A percentile compares a stretch with the other conserved stretches of the same genome.
phyloP scores from a whole-genome alignment of 768 basidiomycete species.

The Tulasnella calospora region DNA sequence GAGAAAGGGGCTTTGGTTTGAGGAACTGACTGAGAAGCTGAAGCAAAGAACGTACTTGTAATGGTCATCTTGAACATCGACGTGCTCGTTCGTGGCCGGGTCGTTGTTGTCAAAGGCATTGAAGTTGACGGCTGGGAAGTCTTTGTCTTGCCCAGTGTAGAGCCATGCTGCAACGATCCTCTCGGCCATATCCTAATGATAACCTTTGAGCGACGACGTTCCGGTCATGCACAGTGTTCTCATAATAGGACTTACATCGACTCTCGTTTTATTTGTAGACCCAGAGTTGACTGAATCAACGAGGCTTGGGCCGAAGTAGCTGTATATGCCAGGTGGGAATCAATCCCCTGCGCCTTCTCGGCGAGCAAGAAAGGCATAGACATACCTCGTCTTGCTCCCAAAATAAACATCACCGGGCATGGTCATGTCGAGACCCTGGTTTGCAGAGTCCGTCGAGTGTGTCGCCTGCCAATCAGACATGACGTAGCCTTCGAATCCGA shows the following conservation, averaged over 20 bases:
- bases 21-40: not conserved
- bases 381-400: not conserved
- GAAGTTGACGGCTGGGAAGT: slow-evolving; percentile 40
- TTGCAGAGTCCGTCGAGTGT: slow-evolving; percentile 36
- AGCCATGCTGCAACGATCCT: slow-evolving; percentile 40
- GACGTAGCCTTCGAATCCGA: slow-evolving; percentile 72
- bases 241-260: slow-evolving; percentile 27
- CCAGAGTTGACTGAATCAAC: slow-evolving; percentile 65
- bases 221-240: not conserved
- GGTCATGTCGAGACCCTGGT: slow-evolving; percentile 26
- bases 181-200: slow-evolving; percentile 38
- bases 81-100: slow-evolving; percentile 31
- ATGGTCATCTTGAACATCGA: slow-evolving; percentile 40
- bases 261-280: slow-evolving; percentile 57
- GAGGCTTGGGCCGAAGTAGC: slow-evolving; percentile 45
- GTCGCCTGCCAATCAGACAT: slow-evolving; percentile 73
- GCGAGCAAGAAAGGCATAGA: too few species aligned
- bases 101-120: slow-evolving; percentile 36
- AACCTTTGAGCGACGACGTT: not conserved
- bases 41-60: slow-evolving; percentile 28
- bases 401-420: slow-evolving; percentile 41
- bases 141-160: slow-evolving; percentile 35
- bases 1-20: not conserved
- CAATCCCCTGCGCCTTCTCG: not conserved
- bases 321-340: not conserved